Evolutionary conservation across 2,329 filamentous ascomycete genomes (phyloP), one percentile per base, ranked within the genome.

Genomic region (Apiospora koreana): DNA sequence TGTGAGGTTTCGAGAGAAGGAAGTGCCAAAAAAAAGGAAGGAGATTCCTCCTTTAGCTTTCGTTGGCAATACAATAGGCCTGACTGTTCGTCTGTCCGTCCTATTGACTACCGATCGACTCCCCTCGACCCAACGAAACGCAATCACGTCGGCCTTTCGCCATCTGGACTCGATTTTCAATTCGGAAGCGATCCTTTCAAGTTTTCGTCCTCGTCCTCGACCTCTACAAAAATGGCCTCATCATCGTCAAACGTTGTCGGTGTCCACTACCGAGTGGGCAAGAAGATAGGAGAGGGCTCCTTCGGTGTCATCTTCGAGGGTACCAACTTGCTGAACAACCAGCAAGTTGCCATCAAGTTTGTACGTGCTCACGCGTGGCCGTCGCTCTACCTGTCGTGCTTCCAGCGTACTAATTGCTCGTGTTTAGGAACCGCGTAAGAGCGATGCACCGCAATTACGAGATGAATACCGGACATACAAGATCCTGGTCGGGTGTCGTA

Each of bases 401-500:
- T 43, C 5, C 3, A 28, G 23, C n/a, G 18, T 28, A 45, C 64
- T 66, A 25, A 43, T 10, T 66, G 64, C 10, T 14, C 7, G 23
- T 4, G 18, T 65, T n/a, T 76, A 97, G 94, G 96, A 99, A 92
- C 96, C 96, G 71, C 90, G 96, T 77, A 99, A 99, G 87, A 98
- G 95, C 83, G 96, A 99, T 85, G 96, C 96, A 80, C 96, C 96
- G 70, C 96, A 99, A 83, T 86, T 99, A 75, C 92, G 96, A 83
- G 96, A 99, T 88, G 96, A 99, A 83, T 99, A 99, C 83, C 91
- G 96, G 79, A 99, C 96, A 72, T 99, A 99, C 87, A 99, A 99
- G 88, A 98, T 99, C 78, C 90, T 99, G 76, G 96, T 98, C 75
- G 96, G 96, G 81, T 99, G 96, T 87, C 95, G 96, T 99, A 86